These are phyloP conservation scores for Bretziella fagacearum DNA, from an alignment of 2,329 filamentous ascomycete genomes.

Conservation along the genomic window DNA sequence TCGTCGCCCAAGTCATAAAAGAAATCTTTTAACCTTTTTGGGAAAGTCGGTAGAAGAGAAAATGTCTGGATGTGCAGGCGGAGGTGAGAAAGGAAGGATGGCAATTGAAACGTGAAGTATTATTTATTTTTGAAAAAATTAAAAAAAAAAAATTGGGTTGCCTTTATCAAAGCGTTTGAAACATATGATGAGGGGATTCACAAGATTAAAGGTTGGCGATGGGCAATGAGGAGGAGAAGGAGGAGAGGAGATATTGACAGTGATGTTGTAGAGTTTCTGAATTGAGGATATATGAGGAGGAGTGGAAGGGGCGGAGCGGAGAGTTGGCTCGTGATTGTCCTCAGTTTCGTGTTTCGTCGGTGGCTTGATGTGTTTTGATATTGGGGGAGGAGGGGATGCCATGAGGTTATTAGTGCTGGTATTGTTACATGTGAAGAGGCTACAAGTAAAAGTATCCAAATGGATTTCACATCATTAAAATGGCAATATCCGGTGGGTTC, in stretches of 20 bases:
- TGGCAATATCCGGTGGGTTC: too few species aligned
- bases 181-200: too few species aligned
- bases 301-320: too few species aligned
- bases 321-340: too few species aligned
- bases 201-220: too few species aligned
- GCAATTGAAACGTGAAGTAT: neutral
- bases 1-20: too few species aligned
- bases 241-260: too few species aligned
- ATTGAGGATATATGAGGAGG: too few species aligned
- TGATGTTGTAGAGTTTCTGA: too few species aligned
- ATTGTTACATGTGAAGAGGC: neutral
- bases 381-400: neutral
- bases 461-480: neutral
- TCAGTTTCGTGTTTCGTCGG: neutral
- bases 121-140: neutral
- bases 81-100: neutral
- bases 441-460: neutral
- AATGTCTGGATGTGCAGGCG: neutral
- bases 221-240: too few species aligned
- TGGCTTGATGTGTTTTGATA: neutral
- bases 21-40: conserved; percentile 5
- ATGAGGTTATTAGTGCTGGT: neutral
- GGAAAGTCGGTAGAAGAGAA: neutral
- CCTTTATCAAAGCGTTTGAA: too few species aligned
- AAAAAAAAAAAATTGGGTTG: neutral